A percentile compares a stretch with the other conserved stretches of the same genome.
Evolutionary conservation across 2,329 filamentous ascomycete species (phyloP).

Genomic region (Knufia petricola): DNA sequence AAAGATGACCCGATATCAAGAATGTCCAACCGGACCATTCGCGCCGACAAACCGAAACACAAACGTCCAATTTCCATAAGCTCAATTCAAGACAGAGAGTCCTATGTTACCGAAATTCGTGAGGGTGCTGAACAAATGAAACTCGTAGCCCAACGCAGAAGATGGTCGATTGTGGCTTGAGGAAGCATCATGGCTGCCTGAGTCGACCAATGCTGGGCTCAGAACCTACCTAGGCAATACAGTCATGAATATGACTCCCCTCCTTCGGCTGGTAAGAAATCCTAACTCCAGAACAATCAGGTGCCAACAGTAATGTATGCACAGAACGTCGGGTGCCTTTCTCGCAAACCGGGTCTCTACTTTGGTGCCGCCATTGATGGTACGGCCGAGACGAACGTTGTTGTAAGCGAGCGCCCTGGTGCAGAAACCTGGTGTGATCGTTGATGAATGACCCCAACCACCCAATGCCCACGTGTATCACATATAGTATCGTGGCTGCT

Average conservation of each 20-base stretch:
- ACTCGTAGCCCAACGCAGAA: neutral
- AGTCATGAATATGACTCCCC: no score
- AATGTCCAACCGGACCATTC: neutral
- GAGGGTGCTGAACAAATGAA: neutral
- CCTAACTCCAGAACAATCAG: no score
- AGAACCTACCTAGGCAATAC: no score
- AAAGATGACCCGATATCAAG: neutral
- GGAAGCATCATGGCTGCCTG: neutral
- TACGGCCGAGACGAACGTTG: neutral
- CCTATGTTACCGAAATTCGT: constrained; percentile 3
- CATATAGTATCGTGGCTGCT: neutral
- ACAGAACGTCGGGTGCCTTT: no score
- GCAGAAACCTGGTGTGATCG: neutral
- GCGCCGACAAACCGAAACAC: neutral
- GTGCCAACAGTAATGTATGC: no score
- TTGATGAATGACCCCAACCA: neutral
- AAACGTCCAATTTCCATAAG: neutral
- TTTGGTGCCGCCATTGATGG: no score
- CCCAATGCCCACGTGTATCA: neutral
- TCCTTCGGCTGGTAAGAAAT: no score
- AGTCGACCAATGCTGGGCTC: neutral
- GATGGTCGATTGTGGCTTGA: neutral
- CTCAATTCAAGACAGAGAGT: neutral
- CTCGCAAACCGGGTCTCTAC: no score
- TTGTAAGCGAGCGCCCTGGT: neutral